These are phyloP conservation scores for Fusarium chaquense DNA, from an alignment of 2,329 filamentous ascomycete species.

Conservation along the genomic window DNA sequence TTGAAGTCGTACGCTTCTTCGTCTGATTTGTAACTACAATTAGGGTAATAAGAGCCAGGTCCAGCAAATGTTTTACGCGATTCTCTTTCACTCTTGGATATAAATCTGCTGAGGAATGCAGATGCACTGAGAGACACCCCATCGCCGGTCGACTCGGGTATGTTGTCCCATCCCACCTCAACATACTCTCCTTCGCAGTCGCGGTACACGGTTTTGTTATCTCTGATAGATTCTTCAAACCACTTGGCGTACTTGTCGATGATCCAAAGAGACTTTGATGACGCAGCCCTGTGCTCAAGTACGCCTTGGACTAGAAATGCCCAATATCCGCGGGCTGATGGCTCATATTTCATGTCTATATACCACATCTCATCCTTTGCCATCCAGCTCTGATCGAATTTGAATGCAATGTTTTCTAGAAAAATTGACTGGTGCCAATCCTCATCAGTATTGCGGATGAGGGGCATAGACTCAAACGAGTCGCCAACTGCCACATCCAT, in stretches of 20 bases:
- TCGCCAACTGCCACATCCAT: neutral
- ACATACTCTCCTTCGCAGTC: neutral
- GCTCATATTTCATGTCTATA: neutral
- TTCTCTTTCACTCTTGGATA: accelerated
- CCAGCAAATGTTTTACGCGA: neutral
- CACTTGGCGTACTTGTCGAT: neutral
- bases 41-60: neutral
- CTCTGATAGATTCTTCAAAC: neutral
- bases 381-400: neutral
- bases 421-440: neutral
- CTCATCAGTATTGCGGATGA: neutral
- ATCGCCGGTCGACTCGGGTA: neutral
- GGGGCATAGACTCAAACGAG: too few relatives aligned
- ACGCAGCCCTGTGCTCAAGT: neutral
- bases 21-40: neutral
- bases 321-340: neutral
- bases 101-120: neutral
- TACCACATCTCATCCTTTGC: neutral
- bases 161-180: neutral
- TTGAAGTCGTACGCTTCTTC: neutral
- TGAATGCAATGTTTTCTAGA: neutral
- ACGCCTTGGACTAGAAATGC: neutral
- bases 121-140: neutral
- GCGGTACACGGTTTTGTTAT: neutral
- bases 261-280: neutral